Evolutionary conservation across 208 protist genomes (phyloP), one percentile per base, ranked within the genome.

Genomic region (Trypanosoma brucei): DNA sequence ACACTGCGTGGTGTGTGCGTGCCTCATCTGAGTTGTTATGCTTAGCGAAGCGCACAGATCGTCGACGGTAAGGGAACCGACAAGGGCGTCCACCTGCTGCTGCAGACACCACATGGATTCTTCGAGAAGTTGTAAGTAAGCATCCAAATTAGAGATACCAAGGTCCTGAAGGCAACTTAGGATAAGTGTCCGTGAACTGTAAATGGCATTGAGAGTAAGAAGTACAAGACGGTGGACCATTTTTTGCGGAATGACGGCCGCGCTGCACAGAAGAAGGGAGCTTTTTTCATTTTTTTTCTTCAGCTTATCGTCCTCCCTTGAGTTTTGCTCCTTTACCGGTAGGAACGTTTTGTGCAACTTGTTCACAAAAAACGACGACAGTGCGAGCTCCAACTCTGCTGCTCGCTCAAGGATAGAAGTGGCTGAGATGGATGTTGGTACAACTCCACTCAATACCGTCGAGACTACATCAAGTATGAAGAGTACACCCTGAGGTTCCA

Each of bases 71-170:
- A 59, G 22, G 7, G 42, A 54, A 13, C 83, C 86, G 22, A 85
- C 68, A 8, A 94, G 35, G n/a, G 62, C 68, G 3, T 71, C 78
- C 13, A 89, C 61, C n/a, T 78, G 56, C 5, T 60, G 79, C 36
- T 71, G 58, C 30, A 91, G 59, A 61, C 93, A 82, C 89, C 89
- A 95, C 51, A 95, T 55, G 0, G 80, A 84, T n/a, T 81, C 76
- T 51, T 95, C 80, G 11, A 95, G 68, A 70, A 95, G 79, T 31
- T 64, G 48, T 2, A 95, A 62, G 62, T 93, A 95, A 5, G 75
- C 80, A 48, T 81, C 74, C 4, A 92, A 71, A 49, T 86, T 84
- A 53, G 79, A 70, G 38, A 78, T 70, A 30, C 88, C 88, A 45
- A 94, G 79, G 59, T 94, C 88, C 38, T 86, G 79, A 40, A 94